These are phyloP conservation scores for Starmera stellimalicola DNA, from an alignment of 1,139 yeast species.

Conservation along the genomic window DNA sequence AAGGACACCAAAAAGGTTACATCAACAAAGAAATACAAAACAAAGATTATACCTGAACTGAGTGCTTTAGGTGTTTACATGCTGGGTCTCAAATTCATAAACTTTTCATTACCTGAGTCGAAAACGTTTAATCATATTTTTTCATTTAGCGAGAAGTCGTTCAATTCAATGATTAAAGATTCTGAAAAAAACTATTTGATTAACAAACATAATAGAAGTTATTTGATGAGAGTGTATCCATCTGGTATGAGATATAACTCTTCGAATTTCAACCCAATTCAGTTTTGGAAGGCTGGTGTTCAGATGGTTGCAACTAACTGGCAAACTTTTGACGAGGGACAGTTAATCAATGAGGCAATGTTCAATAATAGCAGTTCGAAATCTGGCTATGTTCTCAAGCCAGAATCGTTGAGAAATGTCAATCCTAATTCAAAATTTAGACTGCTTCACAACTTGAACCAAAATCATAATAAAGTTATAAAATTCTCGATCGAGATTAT, in stretches of 20 bases:
- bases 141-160: conserved; percentile 69
- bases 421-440: conserved; percentile 19
- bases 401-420: conserved; percentile 27
- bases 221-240: conserved; percentile 81
- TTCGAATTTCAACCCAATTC: conserved; percentile 69
- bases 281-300: conserved; percentile 75
- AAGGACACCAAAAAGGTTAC: conserved; percentile 10
- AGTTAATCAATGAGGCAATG: conserved; percentile 82
- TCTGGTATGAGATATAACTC: conserved; percentile 68
- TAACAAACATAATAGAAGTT: conserved; percentile 68
- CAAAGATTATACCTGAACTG: conserved; percentile 39
- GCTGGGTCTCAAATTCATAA: conserved; percentile 66
- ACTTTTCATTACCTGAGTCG: conserved; percentile 81
- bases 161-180: conserved; percentile 58
- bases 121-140: conserved; percentile 76
- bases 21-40: conserved; percentile 18
- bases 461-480: conserved; percentile 10
- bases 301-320: conserved; percentile 97
- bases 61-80: conserved; percentile 53
- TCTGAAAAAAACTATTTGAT: conserved; percentile 40
- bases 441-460: conserved; percentile 10
- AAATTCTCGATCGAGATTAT: conserved; percentile 40
- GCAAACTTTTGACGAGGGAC: conserved; percentile 89
- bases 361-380: conserved; percentile 49
- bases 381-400: conserved; percentile 76